These are phyloP conservation scores for Nitzschia palea DNA, from an alignment of 108 stramenopile genomes.

Conservation along the genomic window DNA sequence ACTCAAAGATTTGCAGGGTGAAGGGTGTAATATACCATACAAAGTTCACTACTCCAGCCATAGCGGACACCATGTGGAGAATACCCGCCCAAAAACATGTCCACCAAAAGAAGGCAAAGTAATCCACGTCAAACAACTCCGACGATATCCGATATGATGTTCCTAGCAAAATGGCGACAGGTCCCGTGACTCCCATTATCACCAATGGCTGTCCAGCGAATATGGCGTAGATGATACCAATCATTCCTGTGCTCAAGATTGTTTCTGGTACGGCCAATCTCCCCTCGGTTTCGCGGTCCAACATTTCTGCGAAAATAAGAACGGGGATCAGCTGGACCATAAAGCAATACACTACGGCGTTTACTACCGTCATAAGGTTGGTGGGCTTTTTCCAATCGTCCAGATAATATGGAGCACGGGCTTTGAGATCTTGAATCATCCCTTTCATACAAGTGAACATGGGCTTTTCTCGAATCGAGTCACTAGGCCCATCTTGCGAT, in stretches of 20 bases:
- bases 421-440: slow-evolving; percentile 38
- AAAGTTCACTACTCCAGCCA: slow-evolving; percentile 43
- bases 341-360: slow-evolving; percentile 54
- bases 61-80: slow-evolving; percentile 38
- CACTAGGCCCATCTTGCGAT: no score
- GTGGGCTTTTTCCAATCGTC: slow-evolving; percentile 46
- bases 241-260: slow-evolving; percentile 44
- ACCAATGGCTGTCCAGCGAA: slow-evolving; percentile 67
- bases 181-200: slow-evolving; percentile 67
- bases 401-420: slow-evolving; percentile 42
- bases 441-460: slow-evolving; percentile 18
- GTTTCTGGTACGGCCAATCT: slow-evolving; percentile 42
- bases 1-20: slow-evolving; percentile 60
- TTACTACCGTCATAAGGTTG: slow-evolving; percentile 30
- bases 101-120: slow-evolving; percentile 69
- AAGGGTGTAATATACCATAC: slow-evolving; percentile 65
- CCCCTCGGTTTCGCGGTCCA: slow-evolving; percentile 42
- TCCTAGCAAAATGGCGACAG: slow-evolving; percentile 52
- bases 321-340: slow-evolving; percentile 61
- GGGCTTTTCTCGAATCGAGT: no score
- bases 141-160: slow-evolving; percentile 44
- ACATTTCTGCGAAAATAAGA: slow-evolving; percentile 56
- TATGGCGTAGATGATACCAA: slow-evolving; percentile 59
- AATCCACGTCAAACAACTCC: slow-evolving; percentile 46
- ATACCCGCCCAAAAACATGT: slow-evolving; percentile 47